Base-by-base conservation (phyloP, 2,329 filamentous ascomycete genomes). In the Phialemoniopsis sp. region DNA sequence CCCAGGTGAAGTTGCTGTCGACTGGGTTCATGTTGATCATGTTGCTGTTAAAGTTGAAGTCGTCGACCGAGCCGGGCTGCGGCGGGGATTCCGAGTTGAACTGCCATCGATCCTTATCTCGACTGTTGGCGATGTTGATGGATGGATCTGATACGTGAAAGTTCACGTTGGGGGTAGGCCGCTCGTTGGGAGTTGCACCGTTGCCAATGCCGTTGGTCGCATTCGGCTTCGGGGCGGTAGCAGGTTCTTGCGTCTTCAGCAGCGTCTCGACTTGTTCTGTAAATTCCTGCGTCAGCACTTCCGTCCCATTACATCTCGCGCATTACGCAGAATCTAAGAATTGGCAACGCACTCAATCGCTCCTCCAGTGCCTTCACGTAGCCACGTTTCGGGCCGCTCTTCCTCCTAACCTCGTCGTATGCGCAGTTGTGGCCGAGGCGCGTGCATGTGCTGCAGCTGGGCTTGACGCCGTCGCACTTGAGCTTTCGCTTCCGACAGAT, bases 311-410 rank as follows among this genome's bases (percentile, higher is more conserved):
- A 17, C 14, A 13, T 13, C 30, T n/a, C 15, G 13, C 13, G 13
- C 30, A 32, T 32, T 5, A 16, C 8, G 15, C 16, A 15, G 16
- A 8, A 38, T 17, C 12, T 10, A n/a, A 21, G 4, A 26, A 32
- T 34, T 35, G 39, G 17, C 34, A 8, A 67, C 85, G 68, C 73
- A 95, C 89, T 90, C 56, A 98, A 67, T 60, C 93, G 80, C 59
- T 94, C 90, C 64, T 97, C 93, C 51, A 97, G 67, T 43, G 89
- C 85, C 70, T 95, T 95, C 45, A 95, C 90, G 59, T 96, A 95
- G 52, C 90, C 90, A 58, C 90, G 78, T 70, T 95, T 95, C 3
- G 90, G 90, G 3, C 90, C 90, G 60, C 89, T 95, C 78, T 95
- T 95, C 66, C 89, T 87, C 58, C 90, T 80, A 52, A 91, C 85